Conservation (phyloP, 2,329 filamentous ascomycete species). For the Monosporascus sp. region DNA sequence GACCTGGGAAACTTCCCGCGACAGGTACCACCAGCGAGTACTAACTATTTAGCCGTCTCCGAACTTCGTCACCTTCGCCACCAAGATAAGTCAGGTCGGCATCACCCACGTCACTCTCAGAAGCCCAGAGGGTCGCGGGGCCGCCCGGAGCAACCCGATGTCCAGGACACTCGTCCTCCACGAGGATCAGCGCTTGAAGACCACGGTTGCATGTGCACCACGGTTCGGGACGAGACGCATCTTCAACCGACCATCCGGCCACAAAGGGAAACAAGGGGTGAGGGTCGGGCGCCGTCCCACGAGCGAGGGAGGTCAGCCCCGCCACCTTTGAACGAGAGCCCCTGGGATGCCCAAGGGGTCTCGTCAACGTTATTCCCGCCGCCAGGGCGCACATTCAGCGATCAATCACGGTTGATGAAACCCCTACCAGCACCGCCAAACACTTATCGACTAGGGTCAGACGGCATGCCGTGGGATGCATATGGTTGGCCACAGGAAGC, state of each 20-base stretch:
- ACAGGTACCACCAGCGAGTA: conserved; percentile 39
- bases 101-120: conserved; percentile 12
- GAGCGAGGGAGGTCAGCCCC: conserved; percentile 46
- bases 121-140: conserved; percentile 11
- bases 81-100: conserved; percentile 15
- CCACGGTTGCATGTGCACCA: conserved; percentile 12
- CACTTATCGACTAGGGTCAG: conserved; percentile 41
- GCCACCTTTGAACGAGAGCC: conserved; percentile 41
- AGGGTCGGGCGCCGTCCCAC: conserved; percentile 26
- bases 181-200: conserved; percentile 13
- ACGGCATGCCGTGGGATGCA: conserved; percentile 42
- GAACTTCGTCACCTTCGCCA: conserved; percentile 22
- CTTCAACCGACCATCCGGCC: conserved; percentile 10
- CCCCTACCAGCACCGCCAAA: conserved; percentile 35
- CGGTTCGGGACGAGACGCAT: conserved; percentile 6
- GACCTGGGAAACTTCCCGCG: conserved; percentile 38
- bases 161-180: conserved; percentile 4
- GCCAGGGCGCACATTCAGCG: conserved; percentile 10
- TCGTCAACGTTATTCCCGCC: conserved; percentile 24
- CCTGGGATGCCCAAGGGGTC: conserved; percentile 37
- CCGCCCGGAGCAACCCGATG: conserved; percentile 8
- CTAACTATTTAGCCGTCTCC: conserved; percentile 35
- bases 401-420: conserved; percentile 32
- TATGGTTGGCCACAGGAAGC: conserved; percentile 29
- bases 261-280: conserved; percentile 13